phyloP scores from a whole-genome alignment of 352 stramenopile species.

The Lagenidium sp. region DNA sequence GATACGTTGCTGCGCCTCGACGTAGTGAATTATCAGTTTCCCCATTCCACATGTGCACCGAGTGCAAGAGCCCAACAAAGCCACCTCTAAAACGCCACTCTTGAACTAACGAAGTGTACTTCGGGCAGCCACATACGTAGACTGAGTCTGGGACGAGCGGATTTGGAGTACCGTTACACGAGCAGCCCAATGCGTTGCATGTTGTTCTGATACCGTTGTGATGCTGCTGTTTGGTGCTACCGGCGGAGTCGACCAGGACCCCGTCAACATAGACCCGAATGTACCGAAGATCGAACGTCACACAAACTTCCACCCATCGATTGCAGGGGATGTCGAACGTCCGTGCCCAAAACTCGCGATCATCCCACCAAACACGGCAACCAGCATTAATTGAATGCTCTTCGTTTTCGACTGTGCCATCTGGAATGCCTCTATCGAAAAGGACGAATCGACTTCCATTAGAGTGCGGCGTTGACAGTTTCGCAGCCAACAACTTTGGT shows the following conservation, averaged over 20 bases:
- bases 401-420: background rate
- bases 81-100: conserved; percentile 39
- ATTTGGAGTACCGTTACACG: no score
- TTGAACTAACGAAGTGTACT: conserved; percentile 31
- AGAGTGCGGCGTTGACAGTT: background rate
- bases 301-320: conserved; percentile 32
- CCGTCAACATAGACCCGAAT: conserved; percentile 38
- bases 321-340: conserved; percentile 39
- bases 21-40: conserved; percentile 1
- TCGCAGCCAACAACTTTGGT: background rate
- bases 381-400: conserved; percentile 13
- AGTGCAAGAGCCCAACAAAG: conserved; percentile 41
- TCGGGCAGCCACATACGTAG: conserved; percentile 42
- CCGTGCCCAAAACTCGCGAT: conserved; percentile 37
- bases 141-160: conserved; percentile 29
- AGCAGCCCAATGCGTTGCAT: no score
- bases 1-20: no score
- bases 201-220: no score
- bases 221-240: no score
- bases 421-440: conserved; percentile 34
- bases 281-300: conserved; percentile 40
- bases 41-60: conserved; percentile 11
- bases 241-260: conserved; percentile 32
- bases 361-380: conserved; percentile 32
- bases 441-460: conserved; percentile 25